These are phyloP conservation scores for Fennellomyces sp. DNA, from an alignment of 371 early-diverging fungal species.

Conservation along the genomic window DNA sequence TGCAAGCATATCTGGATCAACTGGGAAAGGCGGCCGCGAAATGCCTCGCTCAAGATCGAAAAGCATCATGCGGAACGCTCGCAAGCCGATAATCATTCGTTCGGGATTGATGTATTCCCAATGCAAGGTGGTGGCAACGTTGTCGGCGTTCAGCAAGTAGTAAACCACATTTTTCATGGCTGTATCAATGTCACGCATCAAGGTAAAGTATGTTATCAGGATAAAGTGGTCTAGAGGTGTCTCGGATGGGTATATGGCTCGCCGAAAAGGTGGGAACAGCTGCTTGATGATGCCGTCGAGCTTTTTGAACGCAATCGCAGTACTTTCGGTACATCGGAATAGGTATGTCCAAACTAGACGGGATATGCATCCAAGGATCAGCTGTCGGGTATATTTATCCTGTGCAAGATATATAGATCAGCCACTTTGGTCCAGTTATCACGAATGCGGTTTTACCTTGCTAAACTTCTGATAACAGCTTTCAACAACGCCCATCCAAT, in stretches of 20 bases:
- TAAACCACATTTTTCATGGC: constrained; percentile 74
- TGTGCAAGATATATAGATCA: too few species aligned
- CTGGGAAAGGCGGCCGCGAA: constrained; percentile 60
- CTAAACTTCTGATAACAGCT: constrained; percentile 73
- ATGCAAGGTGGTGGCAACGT: constrained; percentile 40
- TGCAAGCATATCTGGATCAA: constrained; percentile 47
- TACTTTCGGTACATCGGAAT: constrained; percentile 83
- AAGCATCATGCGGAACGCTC: constrained; percentile 74
- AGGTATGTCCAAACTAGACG: constrained; percentile 94
- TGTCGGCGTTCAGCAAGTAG: constrained; percentile 67
- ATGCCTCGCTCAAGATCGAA: constrained; percentile 67
- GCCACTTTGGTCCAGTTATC: too few species aligned
- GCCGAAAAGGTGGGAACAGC: constrained; percentile 70
- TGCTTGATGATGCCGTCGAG: constrained; percentile 71
- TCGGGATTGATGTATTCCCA: constrained; percentile 70
- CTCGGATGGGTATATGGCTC: constrained; percentile 74
- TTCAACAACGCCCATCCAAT: constrained; percentile 80
- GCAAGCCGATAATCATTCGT: constrained; percentile 74
- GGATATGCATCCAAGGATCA: constrained; percentile 79
- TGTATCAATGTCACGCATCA: constrained; percentile 81
- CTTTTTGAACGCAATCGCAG: constrained; percentile 56
- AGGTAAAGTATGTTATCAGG: constrained; percentile 79
- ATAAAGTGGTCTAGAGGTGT: constrained; percentile 76
- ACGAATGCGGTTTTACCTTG: constrained; percentile 54
- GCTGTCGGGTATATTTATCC: constrained; percentile 73